A percentile compares a stretch with the other conserved stretches of the same genome.
These are phyloP conservation scores for Zarea fungicola DNA, from an alignment of 2,329 filamentous ascomycete species.

Conservation along the genomic window DNA sequence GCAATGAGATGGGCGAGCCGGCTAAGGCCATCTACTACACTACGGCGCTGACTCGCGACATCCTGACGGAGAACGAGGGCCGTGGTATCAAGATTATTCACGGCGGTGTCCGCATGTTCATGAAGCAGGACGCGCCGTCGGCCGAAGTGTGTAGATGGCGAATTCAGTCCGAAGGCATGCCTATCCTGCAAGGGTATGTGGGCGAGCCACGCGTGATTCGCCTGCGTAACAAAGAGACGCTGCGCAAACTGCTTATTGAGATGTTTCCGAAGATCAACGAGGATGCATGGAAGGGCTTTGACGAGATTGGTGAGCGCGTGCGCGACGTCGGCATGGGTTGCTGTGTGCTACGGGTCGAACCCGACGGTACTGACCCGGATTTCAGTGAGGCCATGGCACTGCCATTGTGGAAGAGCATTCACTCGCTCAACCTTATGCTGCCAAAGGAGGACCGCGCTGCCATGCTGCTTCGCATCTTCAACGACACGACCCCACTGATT, in stretches of 20 bases:
- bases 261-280: slow-evolving; percentile 91
- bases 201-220: slow-evolving; percentile 70
- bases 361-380: slow-evolving; percentile 55
- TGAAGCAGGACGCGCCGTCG: slow-evolving; percentile 90
- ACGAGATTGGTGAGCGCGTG: slow-evolving; percentile 82
- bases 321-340: slow-evolving; percentile 82
- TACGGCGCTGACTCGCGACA: slow-evolving; percentile 74
- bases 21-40: slow-evolving; percentile 98
- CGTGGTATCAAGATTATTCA: slow-evolving; percentile 93
- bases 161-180: slow-evolving; percentile 90
- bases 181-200: slow-evolving; percentile 86
- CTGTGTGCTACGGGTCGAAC: slow-evolving; percentile 80
- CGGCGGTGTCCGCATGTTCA: slow-evolving; percentile 97
- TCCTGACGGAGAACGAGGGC: slow-evolving; percentile 81
- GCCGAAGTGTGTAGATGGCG: slow-evolving; percentile 87
- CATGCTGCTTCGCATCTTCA: slow-evolving; percentile 86
- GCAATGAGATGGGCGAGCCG: slow-evolving; percentile 82
- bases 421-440: slow-evolving; percentile 93
- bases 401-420: slow-evolving; percentile 88
- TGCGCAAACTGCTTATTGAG: slow-evolving; percentile 79
- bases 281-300: slow-evolving; percentile 67
- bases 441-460: slow-evolving; percentile 94
- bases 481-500: slow-evolving; percentile 78
- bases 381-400: slow-evolving; percentile 77
- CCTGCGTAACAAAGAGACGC: slow-evolving; percentile 70